These are phyloP conservation scores for Elsinoe australis DNA, from an alignment of 2,329 filamentous ascomycete genomes.

Conservation along the genomic window DNA sequence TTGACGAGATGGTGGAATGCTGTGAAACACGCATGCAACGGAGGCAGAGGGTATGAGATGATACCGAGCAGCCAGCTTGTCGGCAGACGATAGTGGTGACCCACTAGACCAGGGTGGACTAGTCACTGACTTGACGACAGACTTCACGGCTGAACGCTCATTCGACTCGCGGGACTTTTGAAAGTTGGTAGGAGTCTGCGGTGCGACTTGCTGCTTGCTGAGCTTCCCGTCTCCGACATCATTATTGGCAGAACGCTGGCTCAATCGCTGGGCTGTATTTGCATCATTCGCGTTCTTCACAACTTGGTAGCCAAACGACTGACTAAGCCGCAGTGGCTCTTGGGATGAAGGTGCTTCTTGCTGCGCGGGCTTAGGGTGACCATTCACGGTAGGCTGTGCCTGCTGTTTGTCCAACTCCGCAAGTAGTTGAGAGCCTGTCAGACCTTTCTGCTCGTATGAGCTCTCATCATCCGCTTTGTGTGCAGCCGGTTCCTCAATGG, in stretches of 20 bases:
- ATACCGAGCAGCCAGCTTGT: not conserved
- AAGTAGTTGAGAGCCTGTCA: conserved; percentile 16
- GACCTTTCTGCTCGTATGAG: conserved; percentile 13
- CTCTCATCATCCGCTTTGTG: not conserved
- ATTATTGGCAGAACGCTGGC: too few species aligned
- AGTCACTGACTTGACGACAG: conserved; percentile 4
- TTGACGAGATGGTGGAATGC: conserved; percentile 36
- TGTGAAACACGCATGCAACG: conserved; percentile 31
- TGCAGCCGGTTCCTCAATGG: not conserved
- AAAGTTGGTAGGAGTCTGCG: conserved; percentile 28
- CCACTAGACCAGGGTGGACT: conserved; percentile 4
- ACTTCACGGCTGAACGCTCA: not conserved
- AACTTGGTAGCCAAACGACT: conserved; percentile 56
- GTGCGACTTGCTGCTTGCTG: too few species aligned
- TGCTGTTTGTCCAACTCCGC: conserved; percentile 8
- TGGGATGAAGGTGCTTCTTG: conserved; percentile 23
- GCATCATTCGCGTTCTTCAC: conserved; percentile 69
- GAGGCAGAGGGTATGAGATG: not conserved
- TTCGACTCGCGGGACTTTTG: not conserved
- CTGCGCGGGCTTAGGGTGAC: conserved; percentile 23
- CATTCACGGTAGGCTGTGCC: conserved; percentile 14
- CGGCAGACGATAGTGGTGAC: conserved; percentile 2
- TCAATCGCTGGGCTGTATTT: conserved; percentile 55
- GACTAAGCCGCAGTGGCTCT: conserved; percentile 17
- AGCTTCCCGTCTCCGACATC: too few species aligned